phyloP scores from a whole-genome alignment of 805 yeast species.

The Brettanomyces nanus region DNA sequence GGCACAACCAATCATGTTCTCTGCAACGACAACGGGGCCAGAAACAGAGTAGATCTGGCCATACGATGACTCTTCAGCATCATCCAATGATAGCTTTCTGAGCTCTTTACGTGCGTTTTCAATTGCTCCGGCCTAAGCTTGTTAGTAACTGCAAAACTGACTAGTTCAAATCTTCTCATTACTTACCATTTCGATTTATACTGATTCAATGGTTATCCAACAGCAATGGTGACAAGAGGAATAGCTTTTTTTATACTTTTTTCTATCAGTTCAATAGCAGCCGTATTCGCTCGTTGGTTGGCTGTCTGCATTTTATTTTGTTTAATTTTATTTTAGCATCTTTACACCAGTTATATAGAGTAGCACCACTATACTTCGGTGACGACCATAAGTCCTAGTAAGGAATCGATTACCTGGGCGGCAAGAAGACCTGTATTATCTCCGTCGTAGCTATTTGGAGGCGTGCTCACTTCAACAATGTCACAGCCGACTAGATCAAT shows the following conservation, averaged over 20 bases:
- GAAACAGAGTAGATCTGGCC: slow-evolving; percentile 92
- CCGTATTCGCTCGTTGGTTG: too few relatives aligned
- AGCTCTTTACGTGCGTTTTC: slow-evolving; percentile 95
- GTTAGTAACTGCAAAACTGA: background rate
- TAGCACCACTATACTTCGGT: too few relatives aligned
- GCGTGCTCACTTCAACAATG: slow-evolving; percentile 60
- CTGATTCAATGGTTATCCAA: background rate
- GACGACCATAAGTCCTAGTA: slow-evolving; percentile 38
- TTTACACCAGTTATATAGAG: too few relatives aligned
- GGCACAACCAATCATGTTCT: slow-evolving; percentile 98
- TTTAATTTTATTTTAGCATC: too few relatives aligned
- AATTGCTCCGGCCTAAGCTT: slow-evolving; percentile 76
- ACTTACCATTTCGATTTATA: too few relatives aligned
- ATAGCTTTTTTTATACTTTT: too few relatives aligned
- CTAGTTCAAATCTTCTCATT: too few relatives aligned
- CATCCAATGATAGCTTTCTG: slow-evolving; percentile 76
- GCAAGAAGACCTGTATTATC: slow-evolving; percentile 60
- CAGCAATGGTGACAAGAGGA: background rate
- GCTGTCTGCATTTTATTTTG: too few relatives aligned
- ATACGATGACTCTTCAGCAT: slow-evolving; percentile 66
- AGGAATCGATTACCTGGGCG: slow-evolving; percentile 50
- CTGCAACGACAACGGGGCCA: slow-evolving; percentile 97
- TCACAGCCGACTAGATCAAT: slow-evolving; percentile 66
- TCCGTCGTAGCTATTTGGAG: slow-evolving; percentile 53
- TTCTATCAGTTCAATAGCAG: too few relatives aligned